Evolutionary conservation across 208 protist species (phyloP).

Genomic region (Phytomonas serpens): DNA sequence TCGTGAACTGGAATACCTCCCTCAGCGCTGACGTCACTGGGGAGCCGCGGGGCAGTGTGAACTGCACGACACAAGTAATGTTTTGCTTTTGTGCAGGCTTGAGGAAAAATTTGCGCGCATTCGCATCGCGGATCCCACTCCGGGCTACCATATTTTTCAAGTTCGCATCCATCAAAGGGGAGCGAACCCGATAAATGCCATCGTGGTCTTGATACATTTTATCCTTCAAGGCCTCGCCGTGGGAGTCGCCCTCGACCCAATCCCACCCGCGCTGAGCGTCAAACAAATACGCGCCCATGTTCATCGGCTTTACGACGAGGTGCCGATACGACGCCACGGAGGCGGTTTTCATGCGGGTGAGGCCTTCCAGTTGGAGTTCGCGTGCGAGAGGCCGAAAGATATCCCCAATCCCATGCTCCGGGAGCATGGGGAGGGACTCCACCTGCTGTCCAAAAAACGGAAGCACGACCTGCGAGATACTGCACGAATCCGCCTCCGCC

Average conservation of each 20-base stretch:
- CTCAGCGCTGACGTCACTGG: constrained; percentile 57
- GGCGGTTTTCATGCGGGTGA: constrained; percentile 40
- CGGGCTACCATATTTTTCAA: constrained; percentile 55
- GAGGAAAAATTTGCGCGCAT: constrained; percentile 51
- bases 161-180: constrained; percentile 36
- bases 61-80: constrained; percentile 58
- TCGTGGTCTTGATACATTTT: constrained; percentile 64
- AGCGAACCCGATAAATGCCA: constrained; percentile 51
- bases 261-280: constrained; percentile 70
- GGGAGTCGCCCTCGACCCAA: constrained; percentile 40
- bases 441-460: constrained; percentile 35
- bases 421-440: constrained; percentile 19
- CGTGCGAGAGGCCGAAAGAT: constrained; percentile 27
- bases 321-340: constrained; percentile 46
- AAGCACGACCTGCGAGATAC: constrained; percentile 54
- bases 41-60: constrained; percentile 53
- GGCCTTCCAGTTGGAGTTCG: constrained; percentile 48
- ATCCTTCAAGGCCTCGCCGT: constrained; percentile 23
- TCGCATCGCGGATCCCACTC: constrained; percentile 43
- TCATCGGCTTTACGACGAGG: constrained; percentile 28
- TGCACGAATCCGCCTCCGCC: constrained; percentile 35
- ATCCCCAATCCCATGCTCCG: constrained; percentile 14
- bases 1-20: constrained; percentile 66
- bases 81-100: constrained; percentile 59
- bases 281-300: constrained; percentile 42